phyloP scores from a whole-genome alignment of 805 yeast genomes.

The Scheffersomyces coipomensis region DNA sequence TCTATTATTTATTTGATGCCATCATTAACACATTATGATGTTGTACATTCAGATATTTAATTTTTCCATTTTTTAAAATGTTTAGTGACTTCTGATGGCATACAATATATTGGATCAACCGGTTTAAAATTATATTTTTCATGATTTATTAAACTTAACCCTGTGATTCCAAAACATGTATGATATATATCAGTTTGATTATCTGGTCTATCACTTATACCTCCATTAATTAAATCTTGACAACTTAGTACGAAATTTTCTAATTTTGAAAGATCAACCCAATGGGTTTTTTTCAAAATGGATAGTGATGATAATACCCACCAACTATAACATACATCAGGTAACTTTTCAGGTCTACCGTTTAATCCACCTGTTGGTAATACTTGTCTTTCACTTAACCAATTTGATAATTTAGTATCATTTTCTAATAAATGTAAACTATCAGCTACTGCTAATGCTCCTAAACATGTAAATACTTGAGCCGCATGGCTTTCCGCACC shows the following conservation, averaged over 20 bases:
- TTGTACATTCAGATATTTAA: no score
- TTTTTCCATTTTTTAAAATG: conserved; percentile 43
- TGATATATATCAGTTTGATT: conserved; percentile 93
- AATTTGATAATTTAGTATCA: conserved; percentile 60
- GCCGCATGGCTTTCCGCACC: conserved; percentile 97
- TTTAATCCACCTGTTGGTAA: conserved; percentile 81
- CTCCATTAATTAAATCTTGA: conserved; percentile 81
- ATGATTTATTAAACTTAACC: conserved; percentile 71
- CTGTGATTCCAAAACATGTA: conserved; percentile 87
- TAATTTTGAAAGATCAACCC: conserved; percentile 72
- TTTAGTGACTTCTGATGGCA: conserved; percentile 55
- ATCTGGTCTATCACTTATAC: conserved; percentile 88
- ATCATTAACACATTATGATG: no score
- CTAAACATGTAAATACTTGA: conserved; percentile 84
- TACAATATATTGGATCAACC: conserved; percentile 85
- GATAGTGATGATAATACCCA: conserved; percentile 86
- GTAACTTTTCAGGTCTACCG: conserved; percentile 93
- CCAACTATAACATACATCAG: conserved; percentile 98
- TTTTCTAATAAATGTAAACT: conserved; percentile 45
- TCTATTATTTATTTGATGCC: no score
- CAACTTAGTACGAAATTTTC: conserved; percentile 66
- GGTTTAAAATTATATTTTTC: conserved; percentile 49
- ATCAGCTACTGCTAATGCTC: conserved; percentile 68
- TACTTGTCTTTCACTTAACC: conserved; percentile 91
- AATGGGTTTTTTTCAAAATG: conserved; percentile 62